These are phyloP conservation scores for Ganoderma meredithae DNA, from an alignment of 1,284 basidiomycete genomes.

Conservation along the genomic window DNA sequence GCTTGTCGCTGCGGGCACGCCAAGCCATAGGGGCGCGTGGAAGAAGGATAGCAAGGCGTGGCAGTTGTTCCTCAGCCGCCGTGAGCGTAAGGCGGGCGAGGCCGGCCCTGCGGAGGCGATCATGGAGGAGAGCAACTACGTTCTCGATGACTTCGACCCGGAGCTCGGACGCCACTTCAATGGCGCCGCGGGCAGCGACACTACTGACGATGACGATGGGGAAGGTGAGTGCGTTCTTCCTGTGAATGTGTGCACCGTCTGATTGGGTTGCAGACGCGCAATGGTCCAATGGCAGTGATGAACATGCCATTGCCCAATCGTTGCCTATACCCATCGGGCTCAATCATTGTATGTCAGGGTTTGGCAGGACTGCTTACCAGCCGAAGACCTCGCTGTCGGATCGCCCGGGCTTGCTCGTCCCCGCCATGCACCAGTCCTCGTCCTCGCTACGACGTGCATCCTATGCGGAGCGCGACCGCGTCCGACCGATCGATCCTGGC, in stretches of 20 bases:
- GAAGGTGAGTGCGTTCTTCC: conserved; percentile 28
- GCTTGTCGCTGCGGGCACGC: conserved; percentile 69
- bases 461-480: conserved; percentile 72
- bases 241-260: background rate
- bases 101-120: conserved; percentile 46
- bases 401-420: conserved; percentile 41
- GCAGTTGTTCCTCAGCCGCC: conserved; percentile 63
- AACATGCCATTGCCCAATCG: conserved; percentile 53
- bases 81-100: conserved; percentile 44
- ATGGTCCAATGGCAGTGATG: conserved; percentile 21
- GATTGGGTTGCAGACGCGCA: conserved; percentile 22
- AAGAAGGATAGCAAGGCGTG: conserved; percentile 67
- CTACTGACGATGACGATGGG: conserved; percentile 35
- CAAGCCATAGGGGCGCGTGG: conserved; percentile 77
- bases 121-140: conserved; percentile 52
- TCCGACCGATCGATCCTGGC: conserved; percentile 70
- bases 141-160: conserved; percentile 28
- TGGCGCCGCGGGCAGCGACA: conserved; percentile 43
- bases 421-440: conserved; percentile 47
- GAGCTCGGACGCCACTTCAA: conserved; percentile 27
- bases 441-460: conserved; percentile 60
- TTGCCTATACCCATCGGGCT: conserved; percentile 66
- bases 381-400: conserved; percentile 55
- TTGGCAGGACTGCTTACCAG: conserved; percentile 60
- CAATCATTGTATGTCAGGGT: conserved; percentile 42